Base-by-base conservation (phyloP, 306 rosid genomes). In the Citrullus colocynthis region DNA sequence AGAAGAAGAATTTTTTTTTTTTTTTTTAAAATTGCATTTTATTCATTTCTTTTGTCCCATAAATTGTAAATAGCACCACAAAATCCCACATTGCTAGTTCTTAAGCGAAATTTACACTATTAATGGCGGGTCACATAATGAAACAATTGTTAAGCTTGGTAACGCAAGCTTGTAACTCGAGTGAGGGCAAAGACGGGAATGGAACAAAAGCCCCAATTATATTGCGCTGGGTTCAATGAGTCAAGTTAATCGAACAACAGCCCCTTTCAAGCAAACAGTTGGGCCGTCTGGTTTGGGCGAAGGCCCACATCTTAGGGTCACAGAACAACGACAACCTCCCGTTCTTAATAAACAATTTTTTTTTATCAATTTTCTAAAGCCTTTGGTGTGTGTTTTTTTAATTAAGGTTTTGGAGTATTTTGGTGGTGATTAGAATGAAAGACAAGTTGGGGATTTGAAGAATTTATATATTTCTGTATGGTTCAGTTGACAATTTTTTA, bases 321-420 rank as follows among this genome's bases (percentile, higher is more conserved):
- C 85, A 85, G 81, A 79, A 80, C 81, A 81, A 58, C 78, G 81
- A 67, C 0, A 2, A 76, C 85, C 75, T 84, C 61, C 80, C 61
- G 12, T 24, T 24, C 28, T 24, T 24, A 24, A 24, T 24, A 24
- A 24, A 24, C 28, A 24, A 24, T 0, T 0, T 0, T 24, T 24
- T 24, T 24, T 24, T 24, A 24, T 24, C 28, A 1, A 24, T 24
- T 24, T 24, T 24, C 28, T 24, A 24, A 24, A 24, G 28, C 1
- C 1, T 24, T 24, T 24, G 28, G 28, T 24, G 28, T 24, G 28
- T 24, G 28, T 24, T 24, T 24, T 24, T 24, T 24, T 24, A 24
- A 24, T 24, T 24, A 24, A 24, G 28, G 0, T 24, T 24, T 24
- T 24, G 28, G 28, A 24, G 28, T 24, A 24, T 24, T 24, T 24